Evolutionary conservation across 768 basidiomycete genomes (phyloP), one percentile per base, ranked within the genome.

Genomic region (Tephrocybe rancida): DNA sequence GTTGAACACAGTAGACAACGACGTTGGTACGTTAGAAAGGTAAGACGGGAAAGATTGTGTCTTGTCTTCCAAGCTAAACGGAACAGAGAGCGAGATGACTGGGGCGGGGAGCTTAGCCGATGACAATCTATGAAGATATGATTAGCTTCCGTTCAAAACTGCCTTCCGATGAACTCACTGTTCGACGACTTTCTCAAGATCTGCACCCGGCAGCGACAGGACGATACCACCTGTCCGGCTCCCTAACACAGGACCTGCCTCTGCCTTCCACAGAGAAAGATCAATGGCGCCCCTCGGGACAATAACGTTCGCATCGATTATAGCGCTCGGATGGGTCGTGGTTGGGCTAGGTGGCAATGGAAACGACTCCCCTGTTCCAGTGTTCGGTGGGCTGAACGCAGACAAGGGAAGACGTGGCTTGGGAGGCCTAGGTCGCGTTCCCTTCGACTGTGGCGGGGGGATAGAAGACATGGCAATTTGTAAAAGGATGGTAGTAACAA

Each of bases 351-450:
- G 82, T 7, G 86, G 82, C 9, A 88, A 58, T 1, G 85, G 87
- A 64, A 90, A 91, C 1, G 72, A 72, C 41, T 90, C 89, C 18
- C 78, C 79, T 0, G 83, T 80, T 48, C 85, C 84, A 3, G 86
- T 76, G 69, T 80, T 87, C 22, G 88, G 87, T 0, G 88, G 83
- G 24, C 77, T 81, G 67, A 93, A 93, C 0, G 84, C 91, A 10
- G 90, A 90, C 22, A 85, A 67, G 0, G 90, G 90, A 11, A 94
- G 82, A 42, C 77, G 80, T 7, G 91, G 92, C 4, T 85, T 81
- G 19, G 81, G 73, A 62, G 86, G 84, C 58, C 85, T 81, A 11
- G 70, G 61, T 16, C 70, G 70, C 50, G 78, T 70, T 38, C 76
- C 72, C 25, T 78, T 79, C 11, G 80, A 77, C 16, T 68, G 62